Base-by-base conservation (phyloP, 83 land plant genomes). In the Isoetes engelmannii region DNA sequence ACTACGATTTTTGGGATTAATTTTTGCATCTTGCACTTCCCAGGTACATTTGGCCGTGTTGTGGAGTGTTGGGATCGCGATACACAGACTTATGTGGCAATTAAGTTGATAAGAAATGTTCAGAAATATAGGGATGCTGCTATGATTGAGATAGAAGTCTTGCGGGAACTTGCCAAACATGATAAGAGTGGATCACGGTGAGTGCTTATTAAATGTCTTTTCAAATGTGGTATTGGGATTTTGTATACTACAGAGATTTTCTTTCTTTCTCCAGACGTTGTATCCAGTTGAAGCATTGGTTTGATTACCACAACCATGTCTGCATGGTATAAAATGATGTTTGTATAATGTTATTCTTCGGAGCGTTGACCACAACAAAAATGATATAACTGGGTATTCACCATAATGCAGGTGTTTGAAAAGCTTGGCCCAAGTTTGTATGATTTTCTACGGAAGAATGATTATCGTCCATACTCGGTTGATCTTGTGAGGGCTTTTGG, bases 111-210 rank as follows among this genome's bases (percentile, higher is more conserved):
- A 18, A 71, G 97, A 10, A 84, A 90, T 55, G 78, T 83, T 5
- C 76, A 84, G 63, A 89, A 89, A 58, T 92, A 92, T 49, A 80
- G 96, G 21, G 97, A 92, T 41, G 96, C 92, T 59, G 97, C 97
- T 53, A 82, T 82, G 96, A 78, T 84, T 80, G 97, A 92, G 74
- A 80, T 92, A 63, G 87, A 85, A 69, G 83, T 89, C 44, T 87
- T 92, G 44, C 75, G 80, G 44, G 79, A 75, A 48, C 82, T 92
- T 66, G 80, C 71, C 18, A 86, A 82, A 77, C 64, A 85, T 72
- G 94, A 89, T 68, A 79, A 61, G 18, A 67, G 62, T 69, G 86
- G 82, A 42, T 75, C 72, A 44, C 81, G 86, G 97, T 92, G 70
- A 28, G 83, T 72, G 49, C 3, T 61, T 12, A 13, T 6, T 17